phyloP scores from a whole-genome alignment of 495 filamentous ascomycete species.

The Lophium mytilinum region DNA sequence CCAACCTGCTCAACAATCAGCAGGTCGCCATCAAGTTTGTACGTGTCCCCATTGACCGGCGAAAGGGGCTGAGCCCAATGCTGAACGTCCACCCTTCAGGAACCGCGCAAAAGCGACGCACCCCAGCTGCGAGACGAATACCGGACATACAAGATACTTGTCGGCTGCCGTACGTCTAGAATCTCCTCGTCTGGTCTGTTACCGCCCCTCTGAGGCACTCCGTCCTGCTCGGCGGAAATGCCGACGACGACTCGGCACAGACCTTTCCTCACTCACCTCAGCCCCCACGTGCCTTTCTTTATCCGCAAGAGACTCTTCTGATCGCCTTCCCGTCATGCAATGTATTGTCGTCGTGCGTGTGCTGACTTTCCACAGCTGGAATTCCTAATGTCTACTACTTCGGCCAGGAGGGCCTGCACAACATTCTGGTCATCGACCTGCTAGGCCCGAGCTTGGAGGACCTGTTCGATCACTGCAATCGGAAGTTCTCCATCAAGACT shows the following conservation, averaged over 20 bases:
- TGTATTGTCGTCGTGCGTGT: background rate
- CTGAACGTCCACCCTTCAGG: slow-evolving; percentile 42
- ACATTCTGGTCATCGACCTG: slow-evolving; percentile 97
- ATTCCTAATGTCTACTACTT: slow-evolving; percentile 99
- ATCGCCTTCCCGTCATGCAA: background rate
- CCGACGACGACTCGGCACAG: background rate
- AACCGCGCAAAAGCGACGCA: slow-evolving; percentile 97
- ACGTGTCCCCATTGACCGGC: slow-evolving; percentile 35
- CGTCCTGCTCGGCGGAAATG: background rate
- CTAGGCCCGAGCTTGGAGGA: slow-evolving; percentile 95
- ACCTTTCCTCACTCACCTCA: background rate
- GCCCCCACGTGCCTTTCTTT: background rate
- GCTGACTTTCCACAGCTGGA: slow-evolving; percentile 53
- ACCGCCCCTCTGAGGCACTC: background rate
- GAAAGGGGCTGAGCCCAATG: background rate
- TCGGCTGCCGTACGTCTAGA: slow-evolving; percentile 86
- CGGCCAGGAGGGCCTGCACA: slow-evolving; percentile 96
- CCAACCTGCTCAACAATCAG: slow-evolving; percentile 97
- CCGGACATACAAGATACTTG: slow-evolving; percentile 97
- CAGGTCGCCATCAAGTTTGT: slow-evolving; percentile 99
- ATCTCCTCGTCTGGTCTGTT: slow-evolving; percentile 37
- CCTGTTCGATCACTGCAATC: slow-evolving; percentile 94
- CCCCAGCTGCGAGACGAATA: slow-evolving; percentile 98
- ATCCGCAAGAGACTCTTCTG: background rate
- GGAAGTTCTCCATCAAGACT: slow-evolving; percentile 92